Evolutionary conservation across 768 basidiomycete species (phyloP).

Genomic region (Calocybe gangraenosa): DNA sequence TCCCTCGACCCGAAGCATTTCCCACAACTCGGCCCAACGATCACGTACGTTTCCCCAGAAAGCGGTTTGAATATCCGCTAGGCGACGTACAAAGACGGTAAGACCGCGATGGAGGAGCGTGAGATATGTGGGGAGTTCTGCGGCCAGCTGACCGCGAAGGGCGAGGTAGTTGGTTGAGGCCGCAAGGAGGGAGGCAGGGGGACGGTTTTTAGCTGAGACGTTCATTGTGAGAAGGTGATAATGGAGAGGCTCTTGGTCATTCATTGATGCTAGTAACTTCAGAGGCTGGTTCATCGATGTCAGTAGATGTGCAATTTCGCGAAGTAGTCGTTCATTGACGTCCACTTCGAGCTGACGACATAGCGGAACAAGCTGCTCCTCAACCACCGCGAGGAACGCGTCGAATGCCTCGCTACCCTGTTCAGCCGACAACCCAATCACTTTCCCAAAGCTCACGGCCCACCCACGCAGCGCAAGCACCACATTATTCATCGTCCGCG

Average conservation of each 20-base stretch:
- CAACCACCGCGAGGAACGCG: conserved; percentile 61
- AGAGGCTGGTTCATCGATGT: conserved; percentile 58
- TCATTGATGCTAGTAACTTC: conserved; percentile 67
- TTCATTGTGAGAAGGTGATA: conserved; percentile 65
- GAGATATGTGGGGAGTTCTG: conserved; percentile 68
- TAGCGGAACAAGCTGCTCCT: conserved; percentile 48
- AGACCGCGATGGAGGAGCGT: conserved; percentile 58
- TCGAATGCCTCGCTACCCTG: conserved; percentile 60
- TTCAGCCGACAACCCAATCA: conserved; percentile 55
- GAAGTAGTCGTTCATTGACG: conserved; percentile 51
- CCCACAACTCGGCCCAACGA: conserved; percentile 81
- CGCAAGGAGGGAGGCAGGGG: conserved; percentile 61
- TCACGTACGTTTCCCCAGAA: conserved; percentile 61
- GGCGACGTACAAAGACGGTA: conserved; percentile 41
- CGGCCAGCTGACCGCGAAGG: conserved; percentile 64
- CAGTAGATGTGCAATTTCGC: conserved; percentile 53
- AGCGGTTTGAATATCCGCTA: conserved; percentile 52
- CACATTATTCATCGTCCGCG: conserved; percentile 43
- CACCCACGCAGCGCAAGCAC: conserved; percentile 52
- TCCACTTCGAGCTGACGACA: conserved; percentile 48
- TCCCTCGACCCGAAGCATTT: conserved; percentile 69
- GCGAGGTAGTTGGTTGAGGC: conserved; percentile 78
- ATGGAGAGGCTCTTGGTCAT: conserved; percentile 70
- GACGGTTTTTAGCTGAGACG: conserved; percentile 57
- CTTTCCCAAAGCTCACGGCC: conserved; percentile 62